Evolutionary conservation across 495 filamentous ascomycete species (phyloP), one percentile per base, ranked within the genome.

Genomic region (Penicillium cataractarum): DNA sequence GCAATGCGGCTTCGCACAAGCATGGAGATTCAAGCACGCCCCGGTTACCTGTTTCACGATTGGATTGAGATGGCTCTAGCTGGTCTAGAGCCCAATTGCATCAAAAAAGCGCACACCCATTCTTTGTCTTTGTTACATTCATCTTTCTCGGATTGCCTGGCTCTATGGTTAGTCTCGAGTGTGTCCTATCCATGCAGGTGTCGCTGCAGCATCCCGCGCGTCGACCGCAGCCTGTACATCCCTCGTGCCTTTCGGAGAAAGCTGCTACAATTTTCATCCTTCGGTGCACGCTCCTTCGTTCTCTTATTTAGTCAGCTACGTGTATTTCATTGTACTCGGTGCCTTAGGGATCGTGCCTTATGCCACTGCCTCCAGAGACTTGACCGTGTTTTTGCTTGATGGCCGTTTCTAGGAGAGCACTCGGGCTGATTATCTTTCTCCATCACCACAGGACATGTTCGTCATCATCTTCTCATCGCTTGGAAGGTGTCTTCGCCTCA

Each of bases 401-500:
- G 13, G 44, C 21, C 9, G 8, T 24, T 48, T 33, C 5, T 13
- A 26, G n/a, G 8, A 26, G 19, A 29, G 17, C 27, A 21, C 39
- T 8, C 4, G 57, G 39, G 49, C 62, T 61, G 55, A 70, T 62
- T 55, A 62, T 62, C 33, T 52, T 56, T 63, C 59, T 55, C 51
- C 22, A 24, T 15, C 53, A 56, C 52, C 53, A 58, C 64, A 98
- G 92, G 93, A 97, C 70, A 82, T 92, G 70, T 81, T 91, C 74
- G 82, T 93, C 69, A 92, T 97, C 67, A 63, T 87, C 57, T 89
- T 90, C 44, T 91, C 92, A 22, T 92, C 92, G 1, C 86, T 92
- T 63, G 82, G 89, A 5, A 83, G 86, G 56, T 78, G 90, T 52
- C 69, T 95, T 84, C 89, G 68, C 13, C 55, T 67, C 56, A 74